Evolutionary conservation across 371 early-diverging fungal genomes (phyloP).

Genomic region (Mucor ambiguus): DNA sequence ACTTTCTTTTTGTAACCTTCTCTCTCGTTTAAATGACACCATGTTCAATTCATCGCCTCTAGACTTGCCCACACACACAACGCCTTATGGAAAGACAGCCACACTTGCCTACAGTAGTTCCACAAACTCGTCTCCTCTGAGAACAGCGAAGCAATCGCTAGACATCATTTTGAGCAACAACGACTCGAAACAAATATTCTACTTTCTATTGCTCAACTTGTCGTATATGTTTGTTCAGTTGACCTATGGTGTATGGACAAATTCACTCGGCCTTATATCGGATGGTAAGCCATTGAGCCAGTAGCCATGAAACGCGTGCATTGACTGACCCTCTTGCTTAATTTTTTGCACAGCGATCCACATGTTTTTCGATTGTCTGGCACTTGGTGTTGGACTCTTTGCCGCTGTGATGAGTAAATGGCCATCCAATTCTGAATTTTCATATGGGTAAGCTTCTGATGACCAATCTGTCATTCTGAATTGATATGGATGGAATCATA

Average conservation of each 20-base stretch:
- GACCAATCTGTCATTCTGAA: background rate
- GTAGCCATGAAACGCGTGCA: constrained; percentile 2
- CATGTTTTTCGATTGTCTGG: constrained; percentile 97
- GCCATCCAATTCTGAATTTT: constrained; percentile 76
- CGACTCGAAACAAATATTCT: constrained; percentile 90
- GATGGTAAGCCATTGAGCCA: constrained; percentile 62
- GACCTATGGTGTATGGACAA: constrained; percentile 89
- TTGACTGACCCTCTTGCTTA: background rate
- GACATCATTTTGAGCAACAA: constrained; percentile 63
- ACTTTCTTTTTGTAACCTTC: background rate
- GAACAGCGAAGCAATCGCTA: constrained; percentile 47
- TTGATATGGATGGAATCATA: background rate
- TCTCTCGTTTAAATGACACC: background rate
- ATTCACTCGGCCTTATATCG: constrained; percentile 91
- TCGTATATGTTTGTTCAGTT: constrained; percentile 93
- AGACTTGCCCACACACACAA: constrained; percentile 46
- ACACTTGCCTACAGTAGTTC: constrained; percentile 35
- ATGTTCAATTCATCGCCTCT: constrained; percentile 46
- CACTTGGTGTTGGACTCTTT: constrained; percentile 83
- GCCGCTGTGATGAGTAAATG: constrained; percentile 92
- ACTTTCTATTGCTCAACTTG: constrained; percentile 90
- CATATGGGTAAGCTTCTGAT: constrained; percentile 71
- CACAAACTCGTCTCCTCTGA: constrained; percentile 21
- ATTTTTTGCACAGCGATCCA: constrained; percentile 72
- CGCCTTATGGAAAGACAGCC: constrained; percentile 41